These are phyloP conservation scores for Moesziomyces antarcticus DNA, from an alignment of 1,284 basidiomycete species.

Conservation along the genomic window DNA sequence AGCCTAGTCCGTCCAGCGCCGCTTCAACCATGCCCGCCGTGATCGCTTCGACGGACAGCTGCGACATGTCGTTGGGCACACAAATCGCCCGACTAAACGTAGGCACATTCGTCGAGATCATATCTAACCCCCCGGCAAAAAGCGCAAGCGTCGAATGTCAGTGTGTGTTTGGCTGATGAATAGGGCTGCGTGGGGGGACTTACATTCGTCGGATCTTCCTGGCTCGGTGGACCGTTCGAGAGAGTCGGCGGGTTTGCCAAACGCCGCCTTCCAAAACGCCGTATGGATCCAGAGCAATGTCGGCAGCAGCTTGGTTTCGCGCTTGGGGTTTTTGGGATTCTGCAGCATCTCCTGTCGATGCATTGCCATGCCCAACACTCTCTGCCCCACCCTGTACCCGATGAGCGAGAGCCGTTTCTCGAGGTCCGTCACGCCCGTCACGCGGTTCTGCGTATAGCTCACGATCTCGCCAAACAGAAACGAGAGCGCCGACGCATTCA, in stretches of 20 bases:
- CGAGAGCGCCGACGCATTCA: slow-evolving; percentile 43
- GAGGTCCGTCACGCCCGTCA: slow-evolving; percentile 91
- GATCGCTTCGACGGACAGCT: slow-evolving; percentile 93
- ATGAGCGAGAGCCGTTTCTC: slow-evolving; percentile 71
- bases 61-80: slow-evolving; percentile 91
- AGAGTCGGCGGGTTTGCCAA: slow-evolving; percentile 90
- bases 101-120: slow-evolving; percentile 98
- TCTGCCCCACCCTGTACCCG: slow-evolving; percentile 58
- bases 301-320: slow-evolving; percentile 62
- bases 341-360: slow-evolving; percentile 54
- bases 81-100: slow-evolving; percentile 89
- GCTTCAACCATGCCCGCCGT: slow-evolving; percentile 98
- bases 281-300: slow-evolving; percentile 64
- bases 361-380: slow-evolving; percentile 44
- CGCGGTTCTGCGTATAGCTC: slow-evolving; percentile 88
- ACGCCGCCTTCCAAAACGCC: slow-evolving; percentile 91
- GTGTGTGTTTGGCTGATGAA: no score
- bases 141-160: no score
- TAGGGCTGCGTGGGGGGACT: slow-evolving; percentile 59
- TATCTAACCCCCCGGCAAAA: slow-evolving; percentile 72
- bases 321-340: slow-evolving; percentile 57
- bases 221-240: slow-evolving; percentile 93
- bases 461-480: slow-evolving; percentile 65
- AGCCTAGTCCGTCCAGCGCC: slow-evolving; percentile 91
- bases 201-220: slow-evolving; percentile 86